A percentile compares a stretch with the other conserved stretches of the same genome.
Evolutionary conservation across 2,329 filamentous ascomycete genomes (phyloP).

Genomic region (Akanthomyces uredinophilus): DNA sequence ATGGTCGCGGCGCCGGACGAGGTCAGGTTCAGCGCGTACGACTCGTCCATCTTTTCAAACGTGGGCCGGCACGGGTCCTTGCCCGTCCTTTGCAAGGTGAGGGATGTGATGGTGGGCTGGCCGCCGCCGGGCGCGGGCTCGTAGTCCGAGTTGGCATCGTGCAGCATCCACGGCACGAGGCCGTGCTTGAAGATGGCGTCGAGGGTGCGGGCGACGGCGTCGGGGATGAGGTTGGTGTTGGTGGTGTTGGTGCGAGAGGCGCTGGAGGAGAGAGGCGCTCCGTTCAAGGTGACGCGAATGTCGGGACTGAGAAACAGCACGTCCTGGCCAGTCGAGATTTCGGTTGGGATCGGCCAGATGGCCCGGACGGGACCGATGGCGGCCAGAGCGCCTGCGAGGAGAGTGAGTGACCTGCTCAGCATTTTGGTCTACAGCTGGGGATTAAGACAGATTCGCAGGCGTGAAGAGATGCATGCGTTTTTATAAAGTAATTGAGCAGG

Average conservation of each 20-base stretch:
- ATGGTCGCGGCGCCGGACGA: slow-evolving; percentile 56
- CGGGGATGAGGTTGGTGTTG: slow-evolving; percentile 49
- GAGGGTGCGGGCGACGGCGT: slow-evolving; percentile 54
- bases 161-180: slow-evolving; percentile 75
- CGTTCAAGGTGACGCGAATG: slow-evolving; percentile 54
- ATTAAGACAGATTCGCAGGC: not conserved
- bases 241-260: slow-evolving; percentile 22
- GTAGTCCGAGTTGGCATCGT: slow-evolving; percentile 45
- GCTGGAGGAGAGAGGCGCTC: slow-evolving; percentile 46
- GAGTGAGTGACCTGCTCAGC: not conserved
- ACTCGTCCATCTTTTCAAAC: slow-evolving; percentile 65
- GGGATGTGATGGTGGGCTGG: slow-evolving; percentile 44
- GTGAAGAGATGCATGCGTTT: too few relatives aligned
- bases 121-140: slow-evolving; percentile 51
- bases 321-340: slow-evolving; percentile 45
- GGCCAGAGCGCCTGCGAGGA: not conserved
- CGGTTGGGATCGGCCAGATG: slow-evolving; percentile 51
- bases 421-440: not conserved
- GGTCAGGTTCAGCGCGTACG: slow-evolving; percentile 62
- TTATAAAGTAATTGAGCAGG: too few relatives aligned
- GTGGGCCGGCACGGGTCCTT: slow-evolving; percentile 46
- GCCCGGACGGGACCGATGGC: slow-evolving; percentile 28
- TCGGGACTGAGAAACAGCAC: slow-evolving; percentile 48
- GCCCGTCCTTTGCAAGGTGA: slow-evolving; percentile 57
- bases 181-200: slow-evolving; percentile 60